A percentile compares a stretch with the other conserved stretches of the same genome.
Conservation (phyloP, 2,329 filamentous ascomycete species). For the Aspergillus bombycis region DNA sequence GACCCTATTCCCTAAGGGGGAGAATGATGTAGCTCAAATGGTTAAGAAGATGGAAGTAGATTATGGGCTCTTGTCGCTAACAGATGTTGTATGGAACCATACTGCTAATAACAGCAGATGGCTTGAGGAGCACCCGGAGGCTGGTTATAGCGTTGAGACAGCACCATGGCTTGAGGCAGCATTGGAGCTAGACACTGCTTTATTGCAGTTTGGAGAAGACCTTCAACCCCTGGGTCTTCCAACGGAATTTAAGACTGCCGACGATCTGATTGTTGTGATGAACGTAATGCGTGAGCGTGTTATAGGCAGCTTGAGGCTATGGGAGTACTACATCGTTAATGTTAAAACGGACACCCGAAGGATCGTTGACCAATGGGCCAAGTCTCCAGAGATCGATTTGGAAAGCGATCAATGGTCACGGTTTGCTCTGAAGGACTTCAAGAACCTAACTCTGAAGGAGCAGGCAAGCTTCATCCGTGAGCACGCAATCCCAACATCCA, state of each 20-base stretch:
- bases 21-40: constrained; percentile 77
- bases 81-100: constrained; percentile 97
- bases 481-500: constrained; percentile 70
- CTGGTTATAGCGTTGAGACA: constrained; percentile 90
- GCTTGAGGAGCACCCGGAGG: constrained; percentile 91
- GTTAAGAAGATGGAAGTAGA: constrained; percentile 81
- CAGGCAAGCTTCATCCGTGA: constrained; percentile 65
- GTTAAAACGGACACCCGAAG: constrained; percentile 72
- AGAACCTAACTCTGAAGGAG: constrained; percentile 58
- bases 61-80: constrained; percentile 82
- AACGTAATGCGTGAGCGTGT: constrained; percentile 80
- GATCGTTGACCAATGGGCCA: constrained; percentile 72
- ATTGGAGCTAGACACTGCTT: constrained; percentile 74
- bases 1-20: constrained; percentile 78
- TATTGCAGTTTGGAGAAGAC: constrained; percentile 67
- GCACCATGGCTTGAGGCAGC: constrained; percentile 72
- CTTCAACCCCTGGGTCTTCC: constrained; percentile 73
- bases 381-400: constrained; percentile 36
- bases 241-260: constrained; percentile 68
- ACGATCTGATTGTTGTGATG: constrained; percentile 81
- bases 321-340: constrained; percentile 91
- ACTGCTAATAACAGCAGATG: constrained; percentile 94
- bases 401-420: constrained; percentile 19
- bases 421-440: constrained; percentile 52
- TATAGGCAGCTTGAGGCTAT: constrained; percentile 75